Evolutionary conservation across 805 yeast species (phyloP), one percentile per base, ranked within the genome.

Genomic region (Yamadazyma sp.): DNA sequence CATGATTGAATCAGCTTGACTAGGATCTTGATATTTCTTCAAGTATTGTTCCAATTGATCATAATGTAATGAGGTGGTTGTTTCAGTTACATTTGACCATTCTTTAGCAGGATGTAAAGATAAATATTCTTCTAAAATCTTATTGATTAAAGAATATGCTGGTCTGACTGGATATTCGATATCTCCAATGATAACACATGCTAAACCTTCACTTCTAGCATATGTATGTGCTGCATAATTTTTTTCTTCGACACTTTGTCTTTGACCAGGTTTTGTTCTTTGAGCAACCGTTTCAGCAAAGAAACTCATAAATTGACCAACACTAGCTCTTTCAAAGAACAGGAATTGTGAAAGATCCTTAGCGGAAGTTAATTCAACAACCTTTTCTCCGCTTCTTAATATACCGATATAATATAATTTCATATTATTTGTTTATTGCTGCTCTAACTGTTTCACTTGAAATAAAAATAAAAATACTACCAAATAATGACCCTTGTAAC

Each of bases 111-210:
- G 95, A 58, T 85, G 88, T 44, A 82, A 78, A 9, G 89, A 70
- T 36, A 91, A 65, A 62, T 86, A 93, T 60, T 91, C 98, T 51
- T 93, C 98, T 48, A 87, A 70, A 15, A 91, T 69, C 65, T 87
- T 91, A 73, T 91, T 91, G 52, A 93, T 74, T 40, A 93, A 69
- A 2, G 97, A 86, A 63, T 87, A 91, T 1, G 97, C 98, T 10
- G 96, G 98, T 57, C 98, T 76, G 21, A 87, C 91, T 2, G 98
- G 98, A 62, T 93, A 93, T 49, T 91, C 97, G 59, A 86, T 85
- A 60, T 93, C 98, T 29, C 96, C 78, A 58, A 93, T 85, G 42
- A 93, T 65, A 22, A 93, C 95, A 44, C 95, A 96, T 15, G 95
- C 84, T 23, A 91, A 55, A 3, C 97, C 98, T 60, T 93, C 98